phyloP scores from a whole-genome alignment of 768 basidiomycete species.

The Tricholoma saponaceum region DNA sequence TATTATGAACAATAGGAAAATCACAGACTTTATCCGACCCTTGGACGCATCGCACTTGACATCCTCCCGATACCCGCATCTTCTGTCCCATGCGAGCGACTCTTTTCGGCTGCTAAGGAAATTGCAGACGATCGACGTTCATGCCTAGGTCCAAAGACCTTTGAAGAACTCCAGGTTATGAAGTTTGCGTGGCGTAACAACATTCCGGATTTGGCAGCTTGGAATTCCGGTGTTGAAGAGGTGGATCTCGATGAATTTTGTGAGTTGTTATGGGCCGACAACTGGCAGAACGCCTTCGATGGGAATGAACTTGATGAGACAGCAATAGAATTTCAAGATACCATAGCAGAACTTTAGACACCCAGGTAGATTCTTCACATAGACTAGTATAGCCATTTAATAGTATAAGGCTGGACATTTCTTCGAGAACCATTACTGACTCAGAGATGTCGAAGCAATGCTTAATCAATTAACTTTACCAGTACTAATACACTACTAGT shows the following conservation, averaged over 20 bases:
- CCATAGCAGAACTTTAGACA: not conserved
- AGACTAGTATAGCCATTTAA: not conserved
- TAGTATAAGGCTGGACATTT: not conserved
- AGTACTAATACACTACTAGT: not conserved
- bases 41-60: conserved; percentile 13
- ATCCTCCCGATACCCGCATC: conserved; percentile 16
- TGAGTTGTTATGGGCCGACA: not conserved
- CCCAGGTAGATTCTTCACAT: not conserved
- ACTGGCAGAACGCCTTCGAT: not conserved
- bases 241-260: conserved; percentile 7
- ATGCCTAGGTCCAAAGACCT: conserved; percentile 3
- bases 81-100: conserved; percentile 17
- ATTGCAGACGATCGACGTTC: conserved; percentile 1
- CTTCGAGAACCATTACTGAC: not conserved
- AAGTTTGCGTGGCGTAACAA: conserved; percentile 10
- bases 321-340: not conserved
- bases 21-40: conserved; percentile 11
- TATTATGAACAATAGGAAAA: not conserved
- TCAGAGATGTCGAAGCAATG: not conserved
- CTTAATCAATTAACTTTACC: not conserved
- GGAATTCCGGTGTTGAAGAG: conserved; percentile 6
- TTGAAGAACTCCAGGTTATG: conserved; percentile 9
- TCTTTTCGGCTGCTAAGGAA: conserved; percentile 10
- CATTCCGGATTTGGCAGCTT: conserved; percentile 45
- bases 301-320: not conserved